Evolutionary conservation across 768 basidiomycete genomes (phyloP), one percentile per base, ranked within the genome.

Genomic region (Suillus ampliporus): DNA sequence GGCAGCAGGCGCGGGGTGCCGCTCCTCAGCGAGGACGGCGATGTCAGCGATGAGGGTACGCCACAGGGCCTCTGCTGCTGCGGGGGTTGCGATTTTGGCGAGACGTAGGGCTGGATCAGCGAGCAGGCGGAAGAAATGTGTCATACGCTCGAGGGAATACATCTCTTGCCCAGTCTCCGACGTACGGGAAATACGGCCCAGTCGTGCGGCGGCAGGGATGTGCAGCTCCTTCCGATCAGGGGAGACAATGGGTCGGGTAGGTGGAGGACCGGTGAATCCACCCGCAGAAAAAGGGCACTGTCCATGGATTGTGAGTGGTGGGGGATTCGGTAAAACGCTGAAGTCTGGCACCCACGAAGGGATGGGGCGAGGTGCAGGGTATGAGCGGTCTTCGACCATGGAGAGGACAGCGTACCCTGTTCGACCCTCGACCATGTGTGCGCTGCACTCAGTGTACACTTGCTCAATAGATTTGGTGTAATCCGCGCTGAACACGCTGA

Each of bases 261-360:
- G 6, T 15, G 14, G 14, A 47, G 26, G 8, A 17, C 26, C 2
- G 4, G 26, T 26, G 4, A 9, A 48, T 28, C 8, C 26, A 48
- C 47, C 47, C 26, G 47, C 47, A 28, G 47, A 48, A 7, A 48
- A 48, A 10, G 47, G 47, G 15, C 47, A 48, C 15, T 48, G 26
- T 17, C 26, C 47, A 17, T 15, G 26, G 47, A 48, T 48, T 48
- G 26, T 15, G 26, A 48, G 47, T 1, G 47, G 47, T 28, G 47
- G 47, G 8, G 47, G 47, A 23, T 8, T 26, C 4, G 15, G 47
- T 9, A 15, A 26, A 28, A 48, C 47, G 9, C 47, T 48, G 44
- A 64, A 64, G 8, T 61, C 61, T 5, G 63, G 61, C 21, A 64
- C 63, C 60, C 60, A 64, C 51, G 60, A 62, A 8, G 47, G 47